Evolutionary conservation across 345 rosid genomes (phyloP).

Genomic region (Atalantia buxifolia): DNA sequence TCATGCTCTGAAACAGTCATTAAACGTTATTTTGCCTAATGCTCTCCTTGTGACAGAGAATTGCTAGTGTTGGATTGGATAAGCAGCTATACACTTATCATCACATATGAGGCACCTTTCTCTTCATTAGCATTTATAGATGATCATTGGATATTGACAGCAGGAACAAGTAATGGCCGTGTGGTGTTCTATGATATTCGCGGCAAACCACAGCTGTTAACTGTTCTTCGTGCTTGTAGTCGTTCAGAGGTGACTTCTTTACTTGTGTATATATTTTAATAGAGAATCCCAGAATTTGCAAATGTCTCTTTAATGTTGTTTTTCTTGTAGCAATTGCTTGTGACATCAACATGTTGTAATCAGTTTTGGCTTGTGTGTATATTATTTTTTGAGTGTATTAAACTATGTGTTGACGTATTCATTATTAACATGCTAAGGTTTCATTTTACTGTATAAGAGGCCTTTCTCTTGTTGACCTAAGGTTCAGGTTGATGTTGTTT

Average conservation of each 20-base stretch:
- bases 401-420: not conserved
- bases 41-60: constrained; percentile 49
- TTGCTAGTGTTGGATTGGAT: constrained; percentile 94
- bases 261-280: not conserved
- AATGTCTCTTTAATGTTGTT: not conserved
- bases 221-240: constrained; percentile 85
- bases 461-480: not conserved
- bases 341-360: not conserved
- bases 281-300: not conserved
- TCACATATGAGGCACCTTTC: constrained; percentile 86
- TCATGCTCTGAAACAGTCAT: constrained; percentile 5
- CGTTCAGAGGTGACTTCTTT: constrained; percentile 72
- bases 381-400: not conserved
- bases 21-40: constrained; percentile 7
- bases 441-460: not conserved
- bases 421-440: not conserved
- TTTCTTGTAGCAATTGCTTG: not conserved
- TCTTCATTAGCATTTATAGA: constrained; percentile 95
- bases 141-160: constrained; percentile 85
- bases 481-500: not conserved
- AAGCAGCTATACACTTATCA: constrained; percentile 83
- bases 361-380: not conserved
- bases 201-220: constrained; percentile 81
- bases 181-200: constrained; percentile 95
- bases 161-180: constrained; percentile 90